These are phyloP conservation scores for Euclidium syriacum DNA, from an alignment of 345 rosid genomes.

Conservation along the genomic window DNA sequence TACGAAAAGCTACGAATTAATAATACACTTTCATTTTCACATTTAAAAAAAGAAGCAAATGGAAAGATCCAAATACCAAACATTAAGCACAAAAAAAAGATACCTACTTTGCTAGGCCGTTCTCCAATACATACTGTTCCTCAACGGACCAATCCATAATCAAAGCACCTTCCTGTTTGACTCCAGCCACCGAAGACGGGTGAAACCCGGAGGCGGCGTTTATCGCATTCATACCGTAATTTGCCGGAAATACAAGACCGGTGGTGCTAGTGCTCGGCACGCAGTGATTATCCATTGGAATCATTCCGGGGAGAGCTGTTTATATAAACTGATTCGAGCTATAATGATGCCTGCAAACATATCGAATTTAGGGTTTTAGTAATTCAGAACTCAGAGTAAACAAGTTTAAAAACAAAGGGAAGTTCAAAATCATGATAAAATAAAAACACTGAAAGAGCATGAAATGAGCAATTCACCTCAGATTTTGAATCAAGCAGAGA, in stretches of 20 bases:
- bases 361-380: slow-evolving; percentile 1
- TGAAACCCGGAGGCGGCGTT: neutral
- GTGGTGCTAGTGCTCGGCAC: slow-evolving; percentile 20
- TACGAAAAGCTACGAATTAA: slow-evolving; percentile 17
- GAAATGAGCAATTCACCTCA: slow-evolving; percentile 4
- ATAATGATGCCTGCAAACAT: neutral
- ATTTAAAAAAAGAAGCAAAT: neutral
- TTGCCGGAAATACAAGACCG: slow-evolving; percentile 12
- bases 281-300: slow-evolving; percentile 25
- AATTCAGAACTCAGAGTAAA: neutral
- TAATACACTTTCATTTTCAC: neutral
- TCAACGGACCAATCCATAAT: slow-evolving; percentile 78
- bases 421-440: neutral
- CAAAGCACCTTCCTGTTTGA: slow-evolving; percentile 45
- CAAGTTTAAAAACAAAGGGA: neutral
- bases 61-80: slow-evolving; percentile 3
- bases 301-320: neutral
- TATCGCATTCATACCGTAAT: neutral
- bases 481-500: neutral
- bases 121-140: slow-evolving; percentile 73
- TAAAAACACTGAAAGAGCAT: neutral
- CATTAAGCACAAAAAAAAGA: neutral
- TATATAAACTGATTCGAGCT: slow-evolving; percentile 10
- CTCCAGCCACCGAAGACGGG: neutral
- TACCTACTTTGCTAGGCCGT: slow-evolving; percentile 71